Conservation (phyloP, 108 stramenopile genomes). For the Cyclotella atomus region DNA sequence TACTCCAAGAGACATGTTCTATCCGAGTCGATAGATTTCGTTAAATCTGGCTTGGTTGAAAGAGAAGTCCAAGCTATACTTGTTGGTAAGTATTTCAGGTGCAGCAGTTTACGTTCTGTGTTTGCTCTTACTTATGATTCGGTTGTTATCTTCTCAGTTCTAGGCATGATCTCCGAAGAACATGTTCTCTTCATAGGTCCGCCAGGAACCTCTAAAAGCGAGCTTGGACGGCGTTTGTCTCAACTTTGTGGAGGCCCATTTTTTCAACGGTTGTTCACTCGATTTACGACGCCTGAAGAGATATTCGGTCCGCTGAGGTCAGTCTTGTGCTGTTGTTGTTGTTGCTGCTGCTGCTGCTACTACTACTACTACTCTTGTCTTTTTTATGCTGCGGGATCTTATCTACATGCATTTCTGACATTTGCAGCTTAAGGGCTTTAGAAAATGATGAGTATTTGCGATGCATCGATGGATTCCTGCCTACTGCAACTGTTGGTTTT, state of each 20-base stretch:
- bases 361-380: no score
- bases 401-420: no score
- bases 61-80: constrained; percentile 66
- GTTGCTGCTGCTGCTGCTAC: no score
- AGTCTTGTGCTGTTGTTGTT: no score
- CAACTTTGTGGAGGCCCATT: constrained; percentile 66
- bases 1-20: constrained; percentile 38
- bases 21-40: constrained; percentile 43
- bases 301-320: constrained; percentile 62
- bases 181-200: constrained; percentile 68
- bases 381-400: no score
- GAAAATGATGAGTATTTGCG: constrained; percentile 78
- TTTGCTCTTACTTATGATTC: no score
- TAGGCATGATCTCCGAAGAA: constrained; percentile 68
- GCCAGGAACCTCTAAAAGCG: constrained; percentile 60
- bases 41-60: constrained; percentile 72
- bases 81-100: constrained; percentile 1
- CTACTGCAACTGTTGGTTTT: constrained; percentile 57
- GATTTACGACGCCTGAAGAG: constrained; percentile 83
- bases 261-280: constrained; percentile 76
- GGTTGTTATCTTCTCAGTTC: no score
- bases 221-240: constrained; percentile 64
- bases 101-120: no score
- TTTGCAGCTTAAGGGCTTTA: constrained; percentile 45
- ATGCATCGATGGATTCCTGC: constrained; percentile 68